These are phyloP conservation scores for Actinidia polygama DNA, from an alignment of 179 eudicot genomes.

Conservation along the genomic window DNA sequence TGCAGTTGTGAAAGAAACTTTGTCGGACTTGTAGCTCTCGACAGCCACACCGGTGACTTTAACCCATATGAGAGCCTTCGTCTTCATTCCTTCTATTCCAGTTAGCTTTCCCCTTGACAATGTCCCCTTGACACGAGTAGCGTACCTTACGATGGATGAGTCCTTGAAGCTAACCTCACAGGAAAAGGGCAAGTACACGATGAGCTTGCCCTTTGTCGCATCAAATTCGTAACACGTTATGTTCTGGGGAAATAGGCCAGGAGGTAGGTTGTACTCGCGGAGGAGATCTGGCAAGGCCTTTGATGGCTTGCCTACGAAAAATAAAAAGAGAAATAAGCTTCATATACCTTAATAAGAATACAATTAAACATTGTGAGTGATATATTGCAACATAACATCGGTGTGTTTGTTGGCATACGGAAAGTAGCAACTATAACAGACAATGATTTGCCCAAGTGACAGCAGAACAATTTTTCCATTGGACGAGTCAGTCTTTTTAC, in stretches of 20 bases:
- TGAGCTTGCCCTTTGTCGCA: slow-evolving; percentile 62
- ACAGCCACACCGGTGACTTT: slow-evolving; percentile 72
- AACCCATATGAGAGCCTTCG: slow-evolving; percentile 87
- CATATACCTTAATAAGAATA: neutral
- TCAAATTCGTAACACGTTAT: slow-evolving; percentile 76
- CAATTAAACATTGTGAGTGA: neutral
- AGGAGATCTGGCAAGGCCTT: slow-evolving; percentile 77
- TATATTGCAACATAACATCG: neutral
- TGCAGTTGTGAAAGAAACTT: slow-evolving; percentile 71
- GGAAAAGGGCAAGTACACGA: slow-evolving; percentile 67
- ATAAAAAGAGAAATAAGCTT: neutral
- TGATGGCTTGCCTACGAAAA: slow-evolving; percentile 62
- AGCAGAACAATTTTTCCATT: neutral
- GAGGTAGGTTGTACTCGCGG: slow-evolving; percentile 75
- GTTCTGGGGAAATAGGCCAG: slow-evolving; percentile 80
- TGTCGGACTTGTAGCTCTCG: slow-evolving; percentile 79
- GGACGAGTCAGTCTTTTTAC: neutral
- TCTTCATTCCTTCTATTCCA: slow-evolving; percentile 90
- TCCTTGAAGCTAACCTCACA: slow-evolving; percentile 86
- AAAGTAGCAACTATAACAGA: neutral
- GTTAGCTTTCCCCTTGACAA: slow-evolving; percentile 76
- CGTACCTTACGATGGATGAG: slow-evolving; percentile 69
- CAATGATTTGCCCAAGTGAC: neutral
- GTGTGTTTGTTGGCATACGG: too few species aligned
- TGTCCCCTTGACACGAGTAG: slow-evolving; percentile 72